Evolutionary conservation across 805 yeast genomes (phyloP).

Genomic region (Groenewaldozyma salmanticensis): DNA sequence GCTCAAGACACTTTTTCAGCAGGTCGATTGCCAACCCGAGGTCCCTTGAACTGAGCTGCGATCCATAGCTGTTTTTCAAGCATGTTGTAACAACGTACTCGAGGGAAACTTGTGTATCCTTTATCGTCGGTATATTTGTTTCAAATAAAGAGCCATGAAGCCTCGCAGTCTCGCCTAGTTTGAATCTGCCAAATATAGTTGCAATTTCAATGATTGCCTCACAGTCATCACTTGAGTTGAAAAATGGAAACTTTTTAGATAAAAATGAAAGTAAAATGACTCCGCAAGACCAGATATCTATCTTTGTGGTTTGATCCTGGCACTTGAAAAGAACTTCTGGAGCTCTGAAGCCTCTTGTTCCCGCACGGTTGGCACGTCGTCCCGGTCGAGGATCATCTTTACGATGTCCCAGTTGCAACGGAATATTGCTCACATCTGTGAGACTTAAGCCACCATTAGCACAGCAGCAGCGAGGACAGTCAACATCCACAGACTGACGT

Average conservation of each 20-base stretch:
- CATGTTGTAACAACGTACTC: neutral
- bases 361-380: slow-evolving; percentile 92
- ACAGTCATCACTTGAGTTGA: slow-evolving; percentile 86
- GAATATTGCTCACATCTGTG: slow-evolving; percentile 8
- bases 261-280: slow-evolving; percentile 73
- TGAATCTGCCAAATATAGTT: slow-evolving; percentile 63
- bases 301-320: slow-evolving; percentile 66
- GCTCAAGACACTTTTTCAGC: slow-evolving; percentile 45
- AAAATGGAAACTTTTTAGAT: slow-evolving; percentile 79
- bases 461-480: slow-evolving; percentile 13
- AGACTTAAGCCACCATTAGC: slow-evolving; percentile 7
- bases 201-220: slow-evolving; percentile 86
- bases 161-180: slow-evolving; percentile 66
- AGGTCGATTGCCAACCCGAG: slow-evolving; percentile 25
- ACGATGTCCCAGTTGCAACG: slow-evolving; percentile 56
- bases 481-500: slow-evolving; percentile 26
- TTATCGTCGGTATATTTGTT: slow-evolving; percentile 44
- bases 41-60: no score
- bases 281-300: slow-evolving; percentile 92
- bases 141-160: slow-evolving; percentile 87
- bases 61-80: slow-evolving; percentile 8
- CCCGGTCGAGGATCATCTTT: slow-evolving; percentile 83
- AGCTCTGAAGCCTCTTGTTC: slow-evolving; percentile 90
- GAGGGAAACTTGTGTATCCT: no score
- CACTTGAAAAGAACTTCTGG: slow-evolving; percentile 89